Evolutionary conservation across 257 asterid species (phyloP).

Genomic region (Scutellaria minor): DNA sequence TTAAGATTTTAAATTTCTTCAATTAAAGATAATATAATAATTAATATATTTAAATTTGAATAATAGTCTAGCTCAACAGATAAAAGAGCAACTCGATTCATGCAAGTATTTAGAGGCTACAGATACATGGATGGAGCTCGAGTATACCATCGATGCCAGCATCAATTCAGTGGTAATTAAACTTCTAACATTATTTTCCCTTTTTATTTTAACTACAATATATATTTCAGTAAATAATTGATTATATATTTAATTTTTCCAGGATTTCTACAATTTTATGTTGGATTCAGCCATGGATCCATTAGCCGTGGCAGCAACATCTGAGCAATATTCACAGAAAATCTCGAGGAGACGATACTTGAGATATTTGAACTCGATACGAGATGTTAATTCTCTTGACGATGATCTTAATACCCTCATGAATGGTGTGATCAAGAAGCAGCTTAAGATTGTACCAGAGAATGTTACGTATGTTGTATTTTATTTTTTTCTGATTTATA

Average conservation of each 20-base stretch:
- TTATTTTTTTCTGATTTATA: too few species aligned
- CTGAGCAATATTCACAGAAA: constrained; percentile 44
- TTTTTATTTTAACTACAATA: not conserved
- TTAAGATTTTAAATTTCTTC: too few species aligned
- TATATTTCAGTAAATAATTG: not conserved
- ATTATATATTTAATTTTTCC: not conserved
- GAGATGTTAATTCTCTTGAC: constrained; percentile 56
- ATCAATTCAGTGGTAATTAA: constrained; percentile 68
- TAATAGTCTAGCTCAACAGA: constrained; percentile 68
- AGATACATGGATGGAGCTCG: constrained; percentile 65
- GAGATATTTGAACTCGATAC: constrained; percentile 59
- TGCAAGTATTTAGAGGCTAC: constrained; percentile 71
- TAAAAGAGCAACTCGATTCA: constrained; percentile 52
- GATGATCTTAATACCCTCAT: constrained; percentile 58
- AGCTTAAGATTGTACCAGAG: constrained; percentile 77
- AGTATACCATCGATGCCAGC: constrained; percentile 45
- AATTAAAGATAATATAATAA: too few species aligned
- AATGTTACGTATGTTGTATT: constrained; percentile 54
- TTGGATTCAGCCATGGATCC: constrained; percentile 81
- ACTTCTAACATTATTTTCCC: too few species aligned
- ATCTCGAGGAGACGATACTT: constrained; percentile 58
- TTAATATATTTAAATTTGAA: too few species aligned
- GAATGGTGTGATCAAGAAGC: constrained; percentile 78
- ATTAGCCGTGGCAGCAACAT: constrained; percentile 54
- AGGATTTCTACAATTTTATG: constrained; percentile 93